phyloP scores from a whole-genome alignment of 164 flowering plant species.

The Tetrastigma voinierianum region DNA sequence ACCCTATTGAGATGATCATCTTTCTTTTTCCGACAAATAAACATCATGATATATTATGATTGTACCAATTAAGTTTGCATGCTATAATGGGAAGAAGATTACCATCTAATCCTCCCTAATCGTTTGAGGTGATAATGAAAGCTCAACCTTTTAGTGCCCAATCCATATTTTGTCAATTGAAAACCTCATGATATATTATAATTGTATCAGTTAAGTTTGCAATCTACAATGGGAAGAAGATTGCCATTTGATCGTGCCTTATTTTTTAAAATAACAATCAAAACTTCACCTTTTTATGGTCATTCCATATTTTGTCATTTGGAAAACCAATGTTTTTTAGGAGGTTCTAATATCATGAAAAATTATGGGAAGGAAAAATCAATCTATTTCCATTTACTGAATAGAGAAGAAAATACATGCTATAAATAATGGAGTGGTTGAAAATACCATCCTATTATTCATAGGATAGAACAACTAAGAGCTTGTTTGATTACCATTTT shows the following conservation, averaged over 20 bases:
- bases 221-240: not conserved
- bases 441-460: too few relatives aligned
- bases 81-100: not conserved
- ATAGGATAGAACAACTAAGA: too few relatives aligned
- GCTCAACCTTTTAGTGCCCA: not conserved
- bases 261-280: too few relatives aligned
- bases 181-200: not conserved
- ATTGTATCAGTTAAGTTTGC: not conserved
- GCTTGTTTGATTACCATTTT: too few relatives aligned
- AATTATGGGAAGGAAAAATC: not conserved
- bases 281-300: not conserved
- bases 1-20: not conserved
- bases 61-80: not conserved
- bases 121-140: too few relatives aligned
- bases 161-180: too few relatives aligned
- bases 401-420: not conserved
- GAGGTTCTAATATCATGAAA: not conserved
- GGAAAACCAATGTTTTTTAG: not conserved
- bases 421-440: too few relatives aligned
- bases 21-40: not conserved
- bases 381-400: too few relatives aligned
- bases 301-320: not conserved
- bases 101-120: not conserved
- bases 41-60: not conserved
- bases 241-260: not conserved